Evolutionary conservation across 495 filamentous ascomycete genomes (phyloP).

Genomic region (Acidomyces sp.): DNA sequence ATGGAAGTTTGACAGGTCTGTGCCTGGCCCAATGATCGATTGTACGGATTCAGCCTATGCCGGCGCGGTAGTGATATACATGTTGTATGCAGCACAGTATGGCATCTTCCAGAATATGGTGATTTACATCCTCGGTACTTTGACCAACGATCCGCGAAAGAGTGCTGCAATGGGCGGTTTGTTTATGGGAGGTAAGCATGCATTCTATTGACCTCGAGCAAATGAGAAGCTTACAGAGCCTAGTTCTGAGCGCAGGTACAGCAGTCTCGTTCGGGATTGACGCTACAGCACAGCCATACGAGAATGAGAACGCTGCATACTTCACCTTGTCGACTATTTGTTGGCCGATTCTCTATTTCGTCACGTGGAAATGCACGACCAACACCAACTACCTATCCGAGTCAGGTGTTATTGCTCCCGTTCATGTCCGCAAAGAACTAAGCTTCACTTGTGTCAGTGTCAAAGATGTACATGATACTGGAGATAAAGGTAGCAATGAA

Average conservation of each 20-base stretch:
- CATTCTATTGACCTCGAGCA: no score
- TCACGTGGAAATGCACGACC: slow-evolving; percentile 6
- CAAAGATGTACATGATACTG: no score
- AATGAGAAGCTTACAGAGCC: background rate
- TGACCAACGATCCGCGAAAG: slow-evolving; percentile 3
- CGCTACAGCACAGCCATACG: slow-evolving; percentile 1
- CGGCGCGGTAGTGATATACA: slow-evolving; percentile 7
- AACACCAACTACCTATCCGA: slow-evolving; percentile 12
- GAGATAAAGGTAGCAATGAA: no score
- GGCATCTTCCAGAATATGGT: slow-evolving; percentile 9
- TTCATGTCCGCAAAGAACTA: slow-evolving; percentile 6
- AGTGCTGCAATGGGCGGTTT: slow-evolving; percentile 3
- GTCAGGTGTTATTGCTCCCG: slow-evolving; percentile 2
- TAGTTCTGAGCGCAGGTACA: slow-evolving; percentile 2
- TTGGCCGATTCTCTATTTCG: slow-evolving; percentile 8
- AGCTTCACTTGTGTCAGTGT: no score
- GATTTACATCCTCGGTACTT: slow-evolving; percentile 1
- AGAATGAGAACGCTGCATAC: slow-evolving; percentile 9
- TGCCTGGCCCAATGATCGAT: slow-evolving; percentile 8
- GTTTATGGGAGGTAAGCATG: background rate
- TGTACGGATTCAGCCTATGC: slow-evolving; percentile 9
- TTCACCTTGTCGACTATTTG: slow-evolving; percentile 4
- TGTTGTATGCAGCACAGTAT: slow-evolving; percentile 6
- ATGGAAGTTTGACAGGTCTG: slow-evolving; percentile 4
- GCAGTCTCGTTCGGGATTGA: slow-evolving; percentile 7